Base-by-base conservation (phyloP, 164 flowering plant species). In the Vitis labrusca region DNA sequence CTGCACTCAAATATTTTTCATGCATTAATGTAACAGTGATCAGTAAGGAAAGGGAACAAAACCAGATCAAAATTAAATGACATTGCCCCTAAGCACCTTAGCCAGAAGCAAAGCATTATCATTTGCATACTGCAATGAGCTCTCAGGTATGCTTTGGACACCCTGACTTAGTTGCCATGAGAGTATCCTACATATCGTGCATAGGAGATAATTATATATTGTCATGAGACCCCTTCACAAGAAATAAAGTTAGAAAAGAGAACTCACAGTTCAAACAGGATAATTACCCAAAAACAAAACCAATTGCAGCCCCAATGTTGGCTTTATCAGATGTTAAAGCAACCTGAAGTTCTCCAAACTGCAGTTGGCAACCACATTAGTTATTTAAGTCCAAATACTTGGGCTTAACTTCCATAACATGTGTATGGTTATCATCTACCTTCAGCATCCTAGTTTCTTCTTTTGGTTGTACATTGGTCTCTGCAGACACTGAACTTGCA, bases 261-360 rank as follows among this genome's bases (percentile, higher is more conserved):
- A 48, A 70, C 17, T 72, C 30, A 56, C 32, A 63, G 32, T 14
- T 59, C n/a, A 65, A 37, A 64, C 19, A 14, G 8, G 65, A 65
- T 65, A 57, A 1, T 70, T 86, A 92, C 98, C 92, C 96, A 62
- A 90, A 95, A 64, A 74, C 85, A 68, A 90, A 66, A 66, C 81
- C 89, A 78, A 92, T 91, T 9, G 71, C 88, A 66, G 97, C 96
- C 58, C 99, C 98, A 73, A 87, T 81, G 71, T 85, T 71, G 67
- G 97, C 97, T 62, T 88, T 91, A 23, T 81, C 85, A 17, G 92
- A 65, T 16, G 96, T 90, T 65, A 92, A 68, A 69, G 71, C 96
- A 67, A 95, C 93, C 76, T 92, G 99, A 72, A 95, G 91, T 7
- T 86, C 91, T 73, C 97, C 98, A 85, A 91, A 94, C 98, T 94